Evolutionary conservation across 2,329 filamentous ascomycete genomes (phyloP), one percentile per base, ranked within the genome.

Genomic region (Oidium heveae): DNA sequence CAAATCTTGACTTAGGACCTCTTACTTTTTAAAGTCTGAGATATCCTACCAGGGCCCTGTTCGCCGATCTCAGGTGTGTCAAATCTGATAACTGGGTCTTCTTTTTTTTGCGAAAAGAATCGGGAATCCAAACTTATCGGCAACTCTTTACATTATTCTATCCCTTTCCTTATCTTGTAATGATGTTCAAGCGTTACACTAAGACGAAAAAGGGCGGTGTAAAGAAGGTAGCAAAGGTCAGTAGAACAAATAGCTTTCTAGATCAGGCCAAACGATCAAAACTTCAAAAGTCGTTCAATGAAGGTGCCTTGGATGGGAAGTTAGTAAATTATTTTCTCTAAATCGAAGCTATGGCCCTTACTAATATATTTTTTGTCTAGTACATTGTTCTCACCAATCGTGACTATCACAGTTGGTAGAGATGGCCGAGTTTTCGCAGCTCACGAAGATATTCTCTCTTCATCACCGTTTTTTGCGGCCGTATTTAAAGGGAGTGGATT

Each of bases 371-470:
- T 36, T 16, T 53, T 54, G 10, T 36, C 50, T 41, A 81, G 77
- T 57, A 74, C 68, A 55, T 64, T 79, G 56, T 75, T 74, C 28
- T 82, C 81, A 2, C 71, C 82, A 47, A 85, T 91, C 64, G 76
- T 93, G 60, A 93, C 85, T 10, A 75, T 93, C 58, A 77, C 84
- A 61, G 77, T 93, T 61, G 86, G 86, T n/a, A 74, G 74, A 5
- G 82, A 88, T 60, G 81, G 87, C 66, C 79, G 88, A 22, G 81
- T 94, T 61, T 95, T 95, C 64, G 88, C 88, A 39, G 86, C 86
- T 7, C 88, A 94, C 67, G 85, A 94, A 71, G 83, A 91, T 60
- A 76, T 94, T 57, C 79, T 95, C 57, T 76, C 74, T 65, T 71
- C 75, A 55, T 91, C 86, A 12, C 79, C 86, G 8, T 94, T 82